Evolutionary conservation across 805 yeast species (phyloP), one percentile per base, ranked within the genome.

Genomic region (Hanseniaspora valbyensis): DNA sequence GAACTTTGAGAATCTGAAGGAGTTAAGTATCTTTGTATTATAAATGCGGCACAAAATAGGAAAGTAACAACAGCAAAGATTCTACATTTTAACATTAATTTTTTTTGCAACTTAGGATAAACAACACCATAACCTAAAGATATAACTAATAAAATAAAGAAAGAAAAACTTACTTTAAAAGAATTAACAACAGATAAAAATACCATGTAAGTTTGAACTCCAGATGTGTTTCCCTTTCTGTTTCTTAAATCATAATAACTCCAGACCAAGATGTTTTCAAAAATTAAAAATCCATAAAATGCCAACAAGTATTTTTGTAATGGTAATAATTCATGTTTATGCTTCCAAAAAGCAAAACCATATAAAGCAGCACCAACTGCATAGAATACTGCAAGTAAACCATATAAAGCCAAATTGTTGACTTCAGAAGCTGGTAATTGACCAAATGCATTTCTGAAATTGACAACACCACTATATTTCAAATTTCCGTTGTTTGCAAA

Each of bases 101-200:
- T 76, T 63, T 77, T 77, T 42, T 88, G 84, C 54, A 92, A 74
- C 55, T 88, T 82, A 42, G 95, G 88, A 61, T 77, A 79, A 44
- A 92, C 97, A 43, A 92, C 88, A 55, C 97, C 96, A 66, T 89
- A 92, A 37, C 99, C 99, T 56, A 89, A 71, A 13, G 94, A 75
- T 51, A 92, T 90, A 58, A 87, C 81, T 56, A 90, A 71, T 51
- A 92, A 71, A 59, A 92, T 69, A 69, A 90, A 92, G 66, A 90
- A 83, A 7, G 96, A 84, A 63, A 87, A 85, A 0, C 96, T 81
- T 48, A 86, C 75, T 60, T 92, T 83, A 57, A 78, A 77, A 1
- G 95, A 78, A 62, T 87, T 85, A 63, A 90, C 68, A 29, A 86
- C 63, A 2, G 96, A 81, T 46, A 90, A 75, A 61, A 90, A 76